phyloP scores from a whole-genome alignment of 2,329 filamentous ascomycete species.

The Huntiella savannae region DNA sequence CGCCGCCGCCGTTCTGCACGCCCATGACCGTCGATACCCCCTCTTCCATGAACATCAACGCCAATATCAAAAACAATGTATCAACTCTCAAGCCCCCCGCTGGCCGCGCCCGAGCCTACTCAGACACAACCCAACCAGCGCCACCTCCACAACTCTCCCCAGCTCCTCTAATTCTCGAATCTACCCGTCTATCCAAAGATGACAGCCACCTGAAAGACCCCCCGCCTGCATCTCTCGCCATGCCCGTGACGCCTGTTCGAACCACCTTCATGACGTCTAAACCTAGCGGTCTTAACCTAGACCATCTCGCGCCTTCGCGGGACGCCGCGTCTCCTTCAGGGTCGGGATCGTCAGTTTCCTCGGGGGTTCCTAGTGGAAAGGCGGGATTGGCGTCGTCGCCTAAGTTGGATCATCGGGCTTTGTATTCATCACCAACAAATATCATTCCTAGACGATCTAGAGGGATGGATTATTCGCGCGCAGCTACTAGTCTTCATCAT shows the following conservation, averaged over 20 bases:
- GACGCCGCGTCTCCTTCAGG: constrained; percentile 5
- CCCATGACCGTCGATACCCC: not conserved
- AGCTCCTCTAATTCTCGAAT: constrained; percentile 35
- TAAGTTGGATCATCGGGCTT: constrained; percentile 59
- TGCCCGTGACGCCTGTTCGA: constrained; percentile 54
- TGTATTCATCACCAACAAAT: constrained; percentile 72
- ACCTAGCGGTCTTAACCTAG: constrained; percentile 15
- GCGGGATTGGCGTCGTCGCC: constrained; percentile 47
- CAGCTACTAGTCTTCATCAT: constrained; percentile 86
- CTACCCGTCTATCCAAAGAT: constrained; percentile 42
- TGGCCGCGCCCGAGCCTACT: constrained; percentile 7
- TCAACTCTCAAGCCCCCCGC: not conserved
- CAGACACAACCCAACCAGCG: constrained; percentile 17
- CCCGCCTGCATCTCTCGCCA: constrained; percentile 13
- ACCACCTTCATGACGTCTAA: constrained; percentile 37
- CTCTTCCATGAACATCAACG: not conserved
- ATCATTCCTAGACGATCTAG: constrained; percentile 76
- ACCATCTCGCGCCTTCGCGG: not conserved
- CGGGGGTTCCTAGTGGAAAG: not conserved
- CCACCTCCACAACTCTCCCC: constrained; percentile 33
- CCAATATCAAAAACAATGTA: not conserved
- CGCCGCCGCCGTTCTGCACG: not conserved
- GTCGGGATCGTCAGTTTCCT: not conserved
- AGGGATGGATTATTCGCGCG: constrained; percentile 81
- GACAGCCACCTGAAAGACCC: constrained; percentile 35